Conservation (phyloP, 2,329 filamentous ascomycete genomes). For the Ascochyta viciae-villosae region DNA sequence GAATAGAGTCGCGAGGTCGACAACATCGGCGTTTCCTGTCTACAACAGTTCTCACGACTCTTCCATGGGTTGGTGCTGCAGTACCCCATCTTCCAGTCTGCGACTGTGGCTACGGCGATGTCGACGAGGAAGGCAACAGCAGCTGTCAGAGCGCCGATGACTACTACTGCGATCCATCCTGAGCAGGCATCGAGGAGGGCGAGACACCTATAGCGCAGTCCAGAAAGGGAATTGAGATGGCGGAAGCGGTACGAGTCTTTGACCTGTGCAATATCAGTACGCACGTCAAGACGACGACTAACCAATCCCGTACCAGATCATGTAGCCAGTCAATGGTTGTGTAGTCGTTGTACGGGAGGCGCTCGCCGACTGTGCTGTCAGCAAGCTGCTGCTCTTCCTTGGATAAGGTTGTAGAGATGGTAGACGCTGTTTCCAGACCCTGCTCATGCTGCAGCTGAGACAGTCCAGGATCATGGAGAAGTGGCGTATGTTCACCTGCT, state of each 20-base stretch:
- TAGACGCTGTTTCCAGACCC: constrained; percentile 52
- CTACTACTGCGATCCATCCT: constrained; percentile 63
- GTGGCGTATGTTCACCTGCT: constrained; percentile 44
- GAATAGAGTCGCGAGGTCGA: not conserved
- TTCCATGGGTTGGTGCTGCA: constrained; percentile 56
- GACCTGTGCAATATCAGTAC: constrained; percentile 48
- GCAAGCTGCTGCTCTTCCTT: constrained; percentile 59
- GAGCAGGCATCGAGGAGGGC: constrained; percentile 59
- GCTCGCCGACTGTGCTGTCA: constrained; percentile 59
- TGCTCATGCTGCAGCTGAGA: constrained; percentile 47
- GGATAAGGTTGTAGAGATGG: constrained; percentile 54
- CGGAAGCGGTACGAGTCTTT: constrained; percentile 64
- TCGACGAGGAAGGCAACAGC: constrained; percentile 64
- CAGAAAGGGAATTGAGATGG: constrained; percentile 52
- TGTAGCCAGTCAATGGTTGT: constrained; percentile 69
- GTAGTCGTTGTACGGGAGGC: constrained; percentile 67
- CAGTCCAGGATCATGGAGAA: constrained; percentile 43
- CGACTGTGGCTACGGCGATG: constrained; percentile 61
- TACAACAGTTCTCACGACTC: constrained; percentile 61
- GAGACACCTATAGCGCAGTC: constrained; percentile 52
- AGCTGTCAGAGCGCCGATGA: constrained; percentile 63
- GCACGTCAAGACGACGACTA: not conserved
- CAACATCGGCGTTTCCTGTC: constrained; percentile 4
- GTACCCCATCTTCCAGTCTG: constrained; percentile 66
- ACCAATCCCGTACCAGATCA: constrained; percentile 54